Base-by-base conservation (phyloP, 208 protist species). In the Trypanosoma theileri region DNA sequence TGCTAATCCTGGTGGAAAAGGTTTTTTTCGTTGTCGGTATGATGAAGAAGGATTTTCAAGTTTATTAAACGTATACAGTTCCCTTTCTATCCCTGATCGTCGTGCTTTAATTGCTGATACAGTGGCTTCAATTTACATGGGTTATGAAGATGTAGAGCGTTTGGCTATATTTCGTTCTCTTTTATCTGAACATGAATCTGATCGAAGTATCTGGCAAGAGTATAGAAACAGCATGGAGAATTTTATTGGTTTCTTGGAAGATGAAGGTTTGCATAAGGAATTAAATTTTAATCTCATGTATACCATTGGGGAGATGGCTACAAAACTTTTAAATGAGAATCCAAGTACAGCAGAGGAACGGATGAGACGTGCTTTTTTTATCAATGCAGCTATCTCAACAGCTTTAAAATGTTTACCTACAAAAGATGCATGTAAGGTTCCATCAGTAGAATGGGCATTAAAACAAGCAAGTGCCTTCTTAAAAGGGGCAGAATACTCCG, bases 1-100 rank as follows among this genome's bases (percentile, higher is more conserved):
- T 54, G 85, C 71, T 12, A 96, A 96, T 78, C 88, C 88, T 35
- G 55, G 69, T 24, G 77, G 85, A 60, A 83, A 71, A 16, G 88
- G 91, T 35, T 96, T 94, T 76, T 96, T 91, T 75, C 91, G 88
- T 35, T 93, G 87, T 76, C 80, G 77, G 64, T 96, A 96, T 77
- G 86, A 94, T 67, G 73, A 89, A 57, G 57, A 53, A 12, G 71
- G 71, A 12, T 96, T 93, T 59, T 60, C 74, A 19, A 65, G 56
- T 22, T 82, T 84, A 70, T 14, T 96, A 12, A 22, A 62, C 10
- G 57, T 75, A 56, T 94, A 89, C 75, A 7, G 52, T 14, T 54
- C 55, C 60, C 82, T 96, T 22, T 59, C 61, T 11, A 26, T 72
- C 9, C 67, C 73, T 0, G 84, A 96, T 66, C 81, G 80, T 22